Percentiles rank a stretch among this genome's conserved stretches.
phyloP scores from a whole-genome alignment of 75 land plant genomes.

The Sequoiadendron giganteum region DNA sequence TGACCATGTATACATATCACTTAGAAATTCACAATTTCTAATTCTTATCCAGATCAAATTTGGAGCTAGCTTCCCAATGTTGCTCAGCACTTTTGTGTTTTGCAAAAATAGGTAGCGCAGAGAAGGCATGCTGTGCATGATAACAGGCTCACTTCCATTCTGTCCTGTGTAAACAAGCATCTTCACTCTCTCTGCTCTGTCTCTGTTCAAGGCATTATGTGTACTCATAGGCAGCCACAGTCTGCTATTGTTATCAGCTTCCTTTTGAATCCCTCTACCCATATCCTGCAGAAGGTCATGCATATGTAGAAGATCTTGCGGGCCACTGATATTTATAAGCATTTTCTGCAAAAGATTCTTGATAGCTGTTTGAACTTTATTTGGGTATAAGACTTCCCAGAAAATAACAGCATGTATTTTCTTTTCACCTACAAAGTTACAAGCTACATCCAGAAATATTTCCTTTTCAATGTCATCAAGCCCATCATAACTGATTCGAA shows the following conservation, averaged over 20 bases:
- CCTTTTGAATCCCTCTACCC: background rate
- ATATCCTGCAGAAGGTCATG: background rate
- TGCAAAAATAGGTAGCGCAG: background rate
- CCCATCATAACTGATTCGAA: background rate
- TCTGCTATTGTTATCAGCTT: background rate
- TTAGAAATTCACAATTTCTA: background rate
- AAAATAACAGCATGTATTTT: background rate
- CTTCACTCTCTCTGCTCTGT: background rate
- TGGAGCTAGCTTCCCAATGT: background rate
- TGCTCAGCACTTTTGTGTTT: background rate
- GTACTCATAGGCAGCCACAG: background rate
- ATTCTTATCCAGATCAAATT: background rate
- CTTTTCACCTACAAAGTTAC: background rate
- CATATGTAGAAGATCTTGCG: background rate
- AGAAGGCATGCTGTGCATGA: background rate
- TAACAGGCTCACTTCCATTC: background rate
- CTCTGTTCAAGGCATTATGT: background rate
- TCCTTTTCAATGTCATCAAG: background rate
- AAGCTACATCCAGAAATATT: background rate
- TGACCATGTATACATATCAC: background rate
- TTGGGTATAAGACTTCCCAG: background rate
- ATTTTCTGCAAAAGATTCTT: background rate
- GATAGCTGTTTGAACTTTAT: background rate
- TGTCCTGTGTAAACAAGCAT: too few species aligned
- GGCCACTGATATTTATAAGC: background rate